A percentile compares a stretch with the other conserved stretches of the same genome.
Conservation (phyloP, 805 yeast species). For the Saccharomyces jurei region DNA sequence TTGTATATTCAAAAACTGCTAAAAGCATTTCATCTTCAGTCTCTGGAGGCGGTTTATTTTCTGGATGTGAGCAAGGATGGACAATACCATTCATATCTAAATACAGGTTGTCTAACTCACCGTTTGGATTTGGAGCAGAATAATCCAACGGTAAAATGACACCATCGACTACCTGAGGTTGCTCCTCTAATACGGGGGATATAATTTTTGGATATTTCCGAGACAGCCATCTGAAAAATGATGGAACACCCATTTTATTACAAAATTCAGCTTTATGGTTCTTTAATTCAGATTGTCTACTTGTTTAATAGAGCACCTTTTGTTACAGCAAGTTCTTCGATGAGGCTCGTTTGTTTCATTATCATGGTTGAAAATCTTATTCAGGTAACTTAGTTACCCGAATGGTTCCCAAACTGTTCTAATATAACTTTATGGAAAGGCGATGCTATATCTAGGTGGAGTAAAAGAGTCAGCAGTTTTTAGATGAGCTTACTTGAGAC, state of each 20-base stretch:
- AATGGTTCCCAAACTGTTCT: neutral
- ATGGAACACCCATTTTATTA: slow-evolving; percentile 86
- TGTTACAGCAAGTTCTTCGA: neutral
- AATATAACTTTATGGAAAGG: neutral
- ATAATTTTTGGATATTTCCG: slow-evolving; percentile 89
- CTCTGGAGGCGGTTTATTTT: slow-evolving; percentile 89
- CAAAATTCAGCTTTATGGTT: neutral
- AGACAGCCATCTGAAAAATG: slow-evolving; percentile 93
- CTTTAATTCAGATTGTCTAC: neutral
- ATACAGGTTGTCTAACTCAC: slow-evolving; percentile 88
- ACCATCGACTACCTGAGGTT: slow-evolving; percentile 49
- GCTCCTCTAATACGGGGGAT: slow-evolving; percentile 79
- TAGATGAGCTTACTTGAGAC: too few relatives aligned
- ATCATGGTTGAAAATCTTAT: neutral
- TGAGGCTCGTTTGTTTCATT: neutral
- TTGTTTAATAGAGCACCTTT: neutral
- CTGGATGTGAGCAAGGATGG: slow-evolving; percentile 98
- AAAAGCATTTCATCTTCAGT: slow-evolving; percentile 95
- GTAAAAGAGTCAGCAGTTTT: too few relatives aligned
- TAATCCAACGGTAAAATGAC: slow-evolving; percentile 58
- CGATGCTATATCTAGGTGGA: neutral
- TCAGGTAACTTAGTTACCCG: neutral
- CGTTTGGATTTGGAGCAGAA: slow-evolving; percentile 80
- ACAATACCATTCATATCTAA: slow-evolving; percentile 98
- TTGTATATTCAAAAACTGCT: slow-evolving; percentile 87